Evolutionary conservation across 768 basidiomycete genomes (phyloP), one percentile per base, ranked within the genome.

Genomic region (Pulveroboletus sp.): DNA sequence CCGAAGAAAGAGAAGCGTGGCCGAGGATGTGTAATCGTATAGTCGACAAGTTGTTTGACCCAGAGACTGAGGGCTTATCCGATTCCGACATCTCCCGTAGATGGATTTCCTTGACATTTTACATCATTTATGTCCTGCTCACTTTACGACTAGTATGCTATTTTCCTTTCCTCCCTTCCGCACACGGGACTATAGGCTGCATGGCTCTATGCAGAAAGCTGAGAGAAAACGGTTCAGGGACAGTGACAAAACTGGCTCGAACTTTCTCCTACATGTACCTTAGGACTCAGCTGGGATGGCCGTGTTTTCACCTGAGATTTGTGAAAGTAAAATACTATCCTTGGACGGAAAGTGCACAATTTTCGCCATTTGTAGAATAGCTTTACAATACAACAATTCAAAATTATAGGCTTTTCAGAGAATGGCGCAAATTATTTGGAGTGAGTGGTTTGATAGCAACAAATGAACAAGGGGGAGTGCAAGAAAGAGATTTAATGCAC

Each of bases 1-100:
- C 79, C 78, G 49, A 80, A 72, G 79, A 82, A 76, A 67, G 66
- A 72, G 54, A 73, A 73, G 60, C 73, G 71, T 40, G 56, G 63
- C 41, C 69, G 63, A 60, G 70, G 68, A 59, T 92, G 89, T 77
- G 78, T 91, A 63, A 78, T 91, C 69, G 87, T 83, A 71, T 90
- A 72, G 82, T 58, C 69, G 48, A 55, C 53, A 55, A 52, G 54
- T 44, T 43, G 46, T 58, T 61, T 47, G 58, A 55, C 56, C 46
- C 46, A 50, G 51, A 53, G 50, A 48, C 46, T 40, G 40, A 44
- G 40, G 61, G 51, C 61, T 42, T 50, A 33, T 51, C 41, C 50
- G 32, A 46, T 36, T 51, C 41, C 50, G 32, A 46, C 48, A 42
- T 56, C 61, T 56, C 43, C 54, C 55, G 57, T 66, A 69, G 66